phyloP scores from a whole-genome alignment of 345 rosid species.

The Laguncularia racemosa region DNA sequence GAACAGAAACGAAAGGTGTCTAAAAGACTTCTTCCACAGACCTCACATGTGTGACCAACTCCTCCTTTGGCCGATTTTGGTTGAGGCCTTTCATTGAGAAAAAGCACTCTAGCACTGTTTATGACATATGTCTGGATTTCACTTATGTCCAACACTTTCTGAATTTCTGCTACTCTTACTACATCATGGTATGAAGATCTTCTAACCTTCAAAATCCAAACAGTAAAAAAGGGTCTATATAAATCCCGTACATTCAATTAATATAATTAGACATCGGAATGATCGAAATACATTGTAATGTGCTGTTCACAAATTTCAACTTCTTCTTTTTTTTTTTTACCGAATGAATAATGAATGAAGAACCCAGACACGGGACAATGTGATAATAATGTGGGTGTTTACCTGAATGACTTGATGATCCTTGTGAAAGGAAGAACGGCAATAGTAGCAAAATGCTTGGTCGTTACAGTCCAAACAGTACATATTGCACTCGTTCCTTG shows the following conservation, averaged over 20 bases:
- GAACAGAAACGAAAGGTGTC: constrained; percentile 90
- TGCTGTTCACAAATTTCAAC: neutral
- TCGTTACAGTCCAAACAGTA: constrained; percentile 68
- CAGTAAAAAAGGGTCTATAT: neutral
- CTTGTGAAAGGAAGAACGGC: constrained; percentile 70
- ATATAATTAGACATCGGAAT: too few species aligned
- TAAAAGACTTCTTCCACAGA: constrained; percentile 72
- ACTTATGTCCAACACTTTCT: constrained; percentile 58
- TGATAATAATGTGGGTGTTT: neutral
- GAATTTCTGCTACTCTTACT: constrained; percentile 78
- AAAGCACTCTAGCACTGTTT: constrained; percentile 77
- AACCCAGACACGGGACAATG: too few species aligned
- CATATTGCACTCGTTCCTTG: constrained; percentile 82
- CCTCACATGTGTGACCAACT: constrained; percentile 61
- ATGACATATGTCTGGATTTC: constrained; percentile 91
- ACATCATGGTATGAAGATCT: constrained; percentile 90
- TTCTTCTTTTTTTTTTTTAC: too few species aligned
- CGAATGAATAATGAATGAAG: too few species aligned
- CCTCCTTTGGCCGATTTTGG: constrained; percentile 51
- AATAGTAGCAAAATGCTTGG: constrained; percentile 67
- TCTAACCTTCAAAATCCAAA: constrained; percentile 45
- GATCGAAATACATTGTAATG: neutral
- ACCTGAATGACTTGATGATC: constrained; percentile 86
- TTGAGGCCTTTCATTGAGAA: constrained; percentile 82
- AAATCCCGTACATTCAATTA: too few species aligned